Base-by-base conservation (phyloP, 2,329 filamentous ascomycete genomes). In the Diaporthe citri region DNA sequence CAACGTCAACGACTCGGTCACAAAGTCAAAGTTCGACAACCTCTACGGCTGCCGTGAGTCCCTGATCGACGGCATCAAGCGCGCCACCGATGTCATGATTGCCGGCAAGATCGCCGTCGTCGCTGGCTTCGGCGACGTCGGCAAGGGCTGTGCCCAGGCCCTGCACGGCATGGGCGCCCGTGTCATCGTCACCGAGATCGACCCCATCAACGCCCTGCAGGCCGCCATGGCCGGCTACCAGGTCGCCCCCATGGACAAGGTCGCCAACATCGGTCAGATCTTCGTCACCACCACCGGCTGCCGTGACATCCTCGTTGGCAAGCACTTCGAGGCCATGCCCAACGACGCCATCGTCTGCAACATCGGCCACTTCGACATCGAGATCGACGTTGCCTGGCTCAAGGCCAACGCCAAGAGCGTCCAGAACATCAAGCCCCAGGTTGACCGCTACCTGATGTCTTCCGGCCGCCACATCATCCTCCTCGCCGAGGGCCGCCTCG, bases 11-110 rank as follows among this genome's bases (percentile, higher is more conserved):
- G 96, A 99, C 93, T 96, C 94, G 76, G 96, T 99, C 85, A 99
- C 97, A 88, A 99, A 98, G 93, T 98, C 95, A 89, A 99, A 99
- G 92, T 99, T 99, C 86, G 97, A 98, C 92, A 99, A 99, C 93
- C 90, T 98, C 80, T 99, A 98, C 92, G 96, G 97, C 84, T 98
- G 97, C 95, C 93, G 95, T 86, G 97, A 98, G 90, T 98, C 96
- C 78, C 94, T 99, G 82, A 93, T 99, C 83, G 97, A 99, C 87
- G 97, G 97, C 86, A 98, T 99, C 93, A 99, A 98, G 94, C 96
- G 96, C 90, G 96, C 97, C 82, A 99, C 97, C 87, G 96, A 99
- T 90, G 97, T 98, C 88, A 99, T 99, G 97, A 96, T 98, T 90
- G 97, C 97, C 84, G 97, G 97, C 87, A 98, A 99, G 94, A 92